These are phyloP conservation scores for Drechslerella coelobrocha DNA, from an alignment of 2,329 filamentous ascomycete species.

Conservation along the genomic window DNA sequence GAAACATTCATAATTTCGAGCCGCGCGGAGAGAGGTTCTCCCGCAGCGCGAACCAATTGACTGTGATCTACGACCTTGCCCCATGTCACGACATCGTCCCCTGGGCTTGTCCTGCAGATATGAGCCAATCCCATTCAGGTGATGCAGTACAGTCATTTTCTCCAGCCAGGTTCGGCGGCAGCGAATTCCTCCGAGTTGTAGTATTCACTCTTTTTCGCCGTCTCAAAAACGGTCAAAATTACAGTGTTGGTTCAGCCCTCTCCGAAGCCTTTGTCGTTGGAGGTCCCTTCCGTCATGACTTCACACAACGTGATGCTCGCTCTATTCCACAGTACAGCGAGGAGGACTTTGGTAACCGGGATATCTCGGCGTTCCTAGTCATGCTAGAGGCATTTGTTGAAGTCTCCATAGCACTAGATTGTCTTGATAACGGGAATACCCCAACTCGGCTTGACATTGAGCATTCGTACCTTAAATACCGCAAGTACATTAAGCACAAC, in stretches of 20 bases:
- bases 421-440: slow-evolving; percentile 37
- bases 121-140: slow-evolving; percentile 16
- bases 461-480: slow-evolving; percentile 40
- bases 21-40: slow-evolving; percentile 37
- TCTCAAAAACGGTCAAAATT: slow-evolving; percentile 38
- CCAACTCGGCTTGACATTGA: slow-evolving; percentile 38
- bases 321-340: slow-evolving; percentile 16
- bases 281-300: slow-evolving; percentile 39
- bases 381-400: slow-evolving; percentile 45
- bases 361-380: slow-evolving; percentile 43
- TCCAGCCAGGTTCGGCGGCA: slow-evolving; percentile 34
- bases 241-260: slow-evolving; percentile 30
- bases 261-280: slow-evolving; percentile 32
- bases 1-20: slow-evolving; percentile 37
- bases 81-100: slow-evolving; percentile 34
- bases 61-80: slow-evolving; percentile 39
- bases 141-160: slow-evolving; percentile 27
- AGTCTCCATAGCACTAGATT: slow-evolving; percentile 32
- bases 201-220: slow-evolving; percentile 42
- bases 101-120: slow-evolving; percentile 29
- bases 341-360: slow-evolving; percentile 37
- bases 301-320: slow-evolving; percentile 27
- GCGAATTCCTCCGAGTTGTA: slow-evolving; percentile 35
- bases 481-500: slow-evolving; percentile 44
- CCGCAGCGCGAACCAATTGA: slow-evolving; percentile 23